Base-by-base conservation (phyloP, 495 filamentous ascomycete species). In the Annulohypoxylon maeteangense region DNA sequence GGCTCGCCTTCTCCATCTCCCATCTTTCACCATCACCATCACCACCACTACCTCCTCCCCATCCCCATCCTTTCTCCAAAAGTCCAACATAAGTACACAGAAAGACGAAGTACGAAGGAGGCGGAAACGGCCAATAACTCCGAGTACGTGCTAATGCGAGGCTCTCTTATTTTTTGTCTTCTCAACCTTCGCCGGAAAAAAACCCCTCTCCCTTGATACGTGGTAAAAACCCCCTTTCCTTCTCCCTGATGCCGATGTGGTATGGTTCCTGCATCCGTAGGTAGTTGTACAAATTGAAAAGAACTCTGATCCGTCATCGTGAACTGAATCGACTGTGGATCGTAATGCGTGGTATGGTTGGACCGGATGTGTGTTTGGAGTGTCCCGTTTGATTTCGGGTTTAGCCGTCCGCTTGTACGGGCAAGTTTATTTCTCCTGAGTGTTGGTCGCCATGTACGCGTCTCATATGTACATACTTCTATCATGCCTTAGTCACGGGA, bases 61-160 rank as follows among this genome's bases (percentile, higher is more conserved):
- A 18, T 14, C 23, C 5, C 14, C 12, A 51, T n/a, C 38, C 38
- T 38, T 55, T 47, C 16, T 47, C 51, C 31, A 25, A 40, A 53
- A 53, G 51, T 34, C 20, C 20, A 34, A 50, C 47, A 65, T 40
- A 40, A 14, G 36, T 25, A 22, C 20, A 48, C 45, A 36, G 50
- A 59, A 58, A 32, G 53, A 65, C 53, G 27, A 64, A 7, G 47
- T 27, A 58, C 44, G 36, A 18, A 56, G 14, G 10, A 67, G 63
- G 51, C 25, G 50, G 48, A 57, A 18, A 65, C 36, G 56, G 56
- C 56, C 70, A 36, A 66, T 53, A 62, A 68, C 70, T 73, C 61
- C 65, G 51, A 65, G 70, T 68, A 62, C 61, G 70, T 68, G 65
- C 61, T 61, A 67, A 68, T 66, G 65, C 56, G 61, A 68, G 50